Percentiles rank a stretch among this genome's conserved stretches.
Conservation (phyloP, 2,329 filamentous ascomycete genomes). For the Aspergillus luchuensis region DNA sequence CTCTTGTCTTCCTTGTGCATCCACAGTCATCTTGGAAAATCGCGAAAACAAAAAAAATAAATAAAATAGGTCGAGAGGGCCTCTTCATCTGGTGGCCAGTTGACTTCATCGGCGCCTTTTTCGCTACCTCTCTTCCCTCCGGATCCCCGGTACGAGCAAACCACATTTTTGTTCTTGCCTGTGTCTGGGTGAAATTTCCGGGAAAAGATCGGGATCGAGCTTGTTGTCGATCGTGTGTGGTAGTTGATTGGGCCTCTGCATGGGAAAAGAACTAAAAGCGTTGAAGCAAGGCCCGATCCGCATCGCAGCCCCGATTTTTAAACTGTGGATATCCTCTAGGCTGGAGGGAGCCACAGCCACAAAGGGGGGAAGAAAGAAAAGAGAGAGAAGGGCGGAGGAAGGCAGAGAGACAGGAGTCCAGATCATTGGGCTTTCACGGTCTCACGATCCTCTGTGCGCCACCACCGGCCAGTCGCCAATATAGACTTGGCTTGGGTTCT, state of each 20-base stretch:
- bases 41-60: not conserved
- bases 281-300: conserved; percentile 12
- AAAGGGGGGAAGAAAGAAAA: not conserved
- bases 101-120: not conserved
- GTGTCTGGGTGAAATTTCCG: not conserved
- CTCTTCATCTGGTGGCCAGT: not conserved
- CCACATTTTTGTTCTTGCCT: not conserved
- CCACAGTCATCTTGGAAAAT: not conserved
- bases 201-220: conserved; percentile 1
- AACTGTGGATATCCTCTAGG: conserved; percentile 6
- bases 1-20: not conserved
- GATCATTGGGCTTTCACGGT: not conserved
- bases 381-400: not conserved
- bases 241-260: conserved; percentile 5
- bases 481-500: conserved; percentile 6
- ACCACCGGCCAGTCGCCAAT: conserved; percentile 7
- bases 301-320: conserved; percentile 7
- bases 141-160: not conserved
- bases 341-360: conserved; percentile 8
- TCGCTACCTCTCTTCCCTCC: not conserved
- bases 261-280: conserved; percentile 1
- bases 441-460: conserved; percentile 6
- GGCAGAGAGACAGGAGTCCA: not conserved
- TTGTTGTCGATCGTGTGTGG: conserved; percentile 5
- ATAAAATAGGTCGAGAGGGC: not conserved